These are phyloP conservation scores for Somion occarium DNA, from an alignment of 1,284 basidiomycete species.

Conservation along the genomic window DNA sequence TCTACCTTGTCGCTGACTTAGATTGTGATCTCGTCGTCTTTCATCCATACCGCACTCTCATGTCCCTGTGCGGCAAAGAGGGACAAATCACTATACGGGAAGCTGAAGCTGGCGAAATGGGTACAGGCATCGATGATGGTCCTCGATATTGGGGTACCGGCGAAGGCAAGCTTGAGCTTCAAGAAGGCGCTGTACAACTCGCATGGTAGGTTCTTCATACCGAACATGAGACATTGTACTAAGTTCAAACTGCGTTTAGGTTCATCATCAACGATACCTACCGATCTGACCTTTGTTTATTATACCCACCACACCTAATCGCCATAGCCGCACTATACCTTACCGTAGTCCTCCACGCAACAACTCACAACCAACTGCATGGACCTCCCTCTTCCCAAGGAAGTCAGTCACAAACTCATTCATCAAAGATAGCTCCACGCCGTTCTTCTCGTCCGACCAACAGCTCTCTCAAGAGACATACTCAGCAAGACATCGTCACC, in stretches of 20 bases:
- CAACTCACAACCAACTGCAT: slow-evolving; percentile 40
- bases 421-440: slow-evolving; percentile 30
- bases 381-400: slow-evolving; percentile 9
- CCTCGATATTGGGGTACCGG: slow-evolving; percentile 73
- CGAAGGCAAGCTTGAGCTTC: slow-evolving; percentile 62
- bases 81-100: slow-evolving; percentile 33
- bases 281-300: slow-evolving; percentile 83
- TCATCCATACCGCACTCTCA: slow-evolving; percentile 89
- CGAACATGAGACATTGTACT: neutral
- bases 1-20: slow-evolving; percentile 94
- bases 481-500: slow-evolving; percentile 61
- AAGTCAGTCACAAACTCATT: slow-evolving; percentile 12
- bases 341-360: slow-evolving; percentile 65
- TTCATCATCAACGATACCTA: slow-evolving; percentile 97
- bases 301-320: slow-evolving; percentile 93
- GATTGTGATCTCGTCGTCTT: slow-evolving; percentile 93
- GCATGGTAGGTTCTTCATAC: slow-evolving; percentile 51
- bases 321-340: slow-evolving; percentile 90
- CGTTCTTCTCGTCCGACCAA: slow-evolving; percentile 48
- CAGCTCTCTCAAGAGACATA: slow-evolving; percentile 31
- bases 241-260: slow-evolving; percentile 39
- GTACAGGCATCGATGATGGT: slow-evolving; percentile 55
- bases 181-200: slow-evolving; percentile 65
- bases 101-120: slow-evolving; percentile 60
- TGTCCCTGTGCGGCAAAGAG: slow-evolving; percentile 67